Evolutionary conservation across 1,284 basidiomycete genomes (phyloP).

Genomic region (Kwoniella shivajii): DNA sequence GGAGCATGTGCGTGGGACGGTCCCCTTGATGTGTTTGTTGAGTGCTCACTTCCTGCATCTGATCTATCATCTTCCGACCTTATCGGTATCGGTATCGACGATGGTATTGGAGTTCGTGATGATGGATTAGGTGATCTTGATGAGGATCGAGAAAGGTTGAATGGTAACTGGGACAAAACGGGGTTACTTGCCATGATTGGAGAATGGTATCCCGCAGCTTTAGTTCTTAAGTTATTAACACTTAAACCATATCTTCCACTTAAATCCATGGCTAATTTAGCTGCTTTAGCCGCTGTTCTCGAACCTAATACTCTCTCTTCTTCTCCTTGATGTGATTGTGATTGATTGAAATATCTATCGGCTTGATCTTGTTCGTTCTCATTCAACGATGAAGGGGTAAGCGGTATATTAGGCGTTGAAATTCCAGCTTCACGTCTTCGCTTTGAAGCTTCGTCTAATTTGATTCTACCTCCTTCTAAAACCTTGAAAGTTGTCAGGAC

Average conservation of each 20-base stretch:
- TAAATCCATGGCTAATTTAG: slow-evolving; percentile 41
- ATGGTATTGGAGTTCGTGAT: not conserved
- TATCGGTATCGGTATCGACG: not conserved
- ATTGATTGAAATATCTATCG: not conserved
- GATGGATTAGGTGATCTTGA: not conserved
- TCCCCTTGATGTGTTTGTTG: not conserved
- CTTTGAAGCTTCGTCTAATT: slow-evolving; percentile 32
- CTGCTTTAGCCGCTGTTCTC: slow-evolving; percentile 48
- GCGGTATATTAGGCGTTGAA: slow-evolving; percentile 3
- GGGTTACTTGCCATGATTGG: not conserved
- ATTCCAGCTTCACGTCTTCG: slow-evolving; percentile 27
- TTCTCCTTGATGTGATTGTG: not conserved
- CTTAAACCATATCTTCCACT: slow-evolving; percentile 23
- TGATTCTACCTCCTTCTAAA: slow-evolving; percentile 46
- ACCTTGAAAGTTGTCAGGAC: slow-evolving; percentile 72
- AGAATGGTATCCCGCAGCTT: not conserved
- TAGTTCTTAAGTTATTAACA: too few relatives aligned
- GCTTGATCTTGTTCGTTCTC: not conserved
- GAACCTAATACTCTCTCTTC: slow-evolving; percentile 48
- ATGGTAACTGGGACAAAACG: not conserved
- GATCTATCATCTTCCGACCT: not conserved
- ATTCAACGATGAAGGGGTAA: slow-evolving; percentile 1
- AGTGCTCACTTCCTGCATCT: not conserved
- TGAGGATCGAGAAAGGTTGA: not conserved
- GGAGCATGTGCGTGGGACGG: not conserved